Base-by-base conservation (phyloP, 2,329 filamentous ascomycete genomes). In the Penicillium sp. region DNA sequence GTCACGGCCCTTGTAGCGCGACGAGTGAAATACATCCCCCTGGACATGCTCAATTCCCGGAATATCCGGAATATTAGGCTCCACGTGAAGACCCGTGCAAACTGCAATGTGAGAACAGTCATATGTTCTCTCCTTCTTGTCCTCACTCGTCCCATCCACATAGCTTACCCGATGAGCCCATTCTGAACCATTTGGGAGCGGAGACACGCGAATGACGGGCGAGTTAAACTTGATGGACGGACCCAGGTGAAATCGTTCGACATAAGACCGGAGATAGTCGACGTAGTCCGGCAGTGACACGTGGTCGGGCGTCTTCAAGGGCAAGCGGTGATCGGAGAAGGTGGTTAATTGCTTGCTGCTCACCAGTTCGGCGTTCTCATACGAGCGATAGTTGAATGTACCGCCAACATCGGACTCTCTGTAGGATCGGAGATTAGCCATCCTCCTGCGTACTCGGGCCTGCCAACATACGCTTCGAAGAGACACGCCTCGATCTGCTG, bases 311-410 rank as follows among this genome's bases (percentile, higher is more conserved):
- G 52, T 50, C 15, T 51, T 42, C 4, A 50, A 46, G 16, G 52
- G 55, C 49, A 54, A 50, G 42, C 55, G 55, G 26, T 57, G 52
- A 31, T 57, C 55, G 15, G 55, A 57, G 36, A 57, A 57, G 3
- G 52, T 55, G 13, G 55, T 57, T 42, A 57, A 45, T 21, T 57
- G 55, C 29, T 52, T 54, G 31, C 52, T 55, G 43, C 49, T 52
- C n/a, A 57, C 55, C 31, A 56, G 39, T 41, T 56, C 54, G 26
- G 54, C 54, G 10, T 48, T 54, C 31, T 56, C 39, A 21, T 56
- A 54, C 9, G 54, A 51, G 28, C 54, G 54, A 44, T 56, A 56
- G 29, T 53, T 54, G 45, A 56, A 56, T 7, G 54, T 56, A 16
- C 54, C 54, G 24, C 54, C 54, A 21, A 56, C 44, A 43, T 53